Percentiles rank a stretch among this genome's conserved stretches.
Conservation (phyloP, 2,329 filamentous ascomycete genomes). For the Cordyceps fumosorosea region DNA sequence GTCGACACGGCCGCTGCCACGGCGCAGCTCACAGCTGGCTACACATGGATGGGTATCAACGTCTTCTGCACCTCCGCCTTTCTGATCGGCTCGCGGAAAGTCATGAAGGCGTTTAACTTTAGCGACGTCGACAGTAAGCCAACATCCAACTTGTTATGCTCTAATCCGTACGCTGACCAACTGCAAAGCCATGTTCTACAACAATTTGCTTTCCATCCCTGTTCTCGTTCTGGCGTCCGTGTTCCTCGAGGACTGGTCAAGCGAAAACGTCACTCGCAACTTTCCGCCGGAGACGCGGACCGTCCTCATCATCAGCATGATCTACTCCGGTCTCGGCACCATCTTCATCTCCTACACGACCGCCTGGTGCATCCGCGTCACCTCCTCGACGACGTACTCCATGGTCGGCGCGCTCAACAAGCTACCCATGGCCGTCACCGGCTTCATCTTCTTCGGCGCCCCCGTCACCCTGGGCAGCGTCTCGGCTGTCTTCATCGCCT, state of each 20-base stretch:
- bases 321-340: conserved; percentile 85
- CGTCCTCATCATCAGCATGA: conserved; percentile 76
- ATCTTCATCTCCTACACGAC: conserved; percentile 99
- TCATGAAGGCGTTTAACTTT: conserved; percentile 99
- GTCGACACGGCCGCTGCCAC: conserved; percentile 65
- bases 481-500: conserved; percentile 84
- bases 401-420: conserved; percentile 99
- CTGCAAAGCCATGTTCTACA: conserved; percentile 94
- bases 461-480: conserved; percentile 89
- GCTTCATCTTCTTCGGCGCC: conserved; percentile 90
- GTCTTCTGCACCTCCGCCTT: conserved; percentile 91
- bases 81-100: conserved; percentile 89
- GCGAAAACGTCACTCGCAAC: conserved; percentile 74
- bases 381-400: conserved; percentile 94
- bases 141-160: conserved; percentile 20
- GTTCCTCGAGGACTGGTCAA: conserved; percentile 86
- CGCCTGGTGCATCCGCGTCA: conserved; percentile 96
- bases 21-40: conserved; percentile 87
- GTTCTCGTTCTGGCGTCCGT: conserved; percentile 79
- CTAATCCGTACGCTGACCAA: conserved; percentile 24
- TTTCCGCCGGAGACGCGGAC: conserved; percentile 81
- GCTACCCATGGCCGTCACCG: conserved; percentile 87
- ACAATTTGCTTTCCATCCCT: conserved; percentile 95
- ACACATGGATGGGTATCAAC: conserved; percentile 97
- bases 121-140: conserved; percentile 96